A percentile compares a stretch with the other conserved stretches of the same genome.
Conservation (phyloP, 2,329 filamentous ascomycete genomes). For the Canariomyces notabilis region DNA sequence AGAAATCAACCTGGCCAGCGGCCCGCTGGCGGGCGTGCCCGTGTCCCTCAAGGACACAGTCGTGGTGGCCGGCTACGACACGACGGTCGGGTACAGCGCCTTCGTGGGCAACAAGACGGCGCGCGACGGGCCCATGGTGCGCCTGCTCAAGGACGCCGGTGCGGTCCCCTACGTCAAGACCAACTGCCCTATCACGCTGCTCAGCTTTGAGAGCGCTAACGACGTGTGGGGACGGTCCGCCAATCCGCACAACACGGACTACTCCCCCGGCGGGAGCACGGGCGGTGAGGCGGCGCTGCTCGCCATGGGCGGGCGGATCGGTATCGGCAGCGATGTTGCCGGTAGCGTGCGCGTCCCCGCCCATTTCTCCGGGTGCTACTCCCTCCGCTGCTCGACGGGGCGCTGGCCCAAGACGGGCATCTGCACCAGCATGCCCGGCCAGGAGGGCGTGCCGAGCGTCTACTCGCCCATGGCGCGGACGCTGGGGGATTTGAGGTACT, state of each 20-base stretch:
- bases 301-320: slow-evolving; percentile 77
- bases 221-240: slow-evolving; percentile 75
- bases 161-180: slow-evolving; percentile 93
- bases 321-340: slow-evolving; percentile 86
- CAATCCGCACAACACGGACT: slow-evolving; percentile 79
- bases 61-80: slow-evolving; percentile 76
- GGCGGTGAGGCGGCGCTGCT: slow-evolving; percentile 79
- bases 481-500: slow-evolving; percentile 76
- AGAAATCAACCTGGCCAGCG: slow-evolving; percentile 65
- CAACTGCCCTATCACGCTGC: slow-evolving; percentile 77
- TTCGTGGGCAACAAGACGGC: slow-evolving; percentile 62
- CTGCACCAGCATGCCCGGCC: slow-evolving; percentile 83
- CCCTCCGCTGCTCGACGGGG: slow-evolving; percentile 79
- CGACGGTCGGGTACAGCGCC: slow-evolving; percentile 72
- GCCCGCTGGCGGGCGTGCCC: slow-evolving; percentile 81
- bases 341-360: slow-evolving; percentile 83
- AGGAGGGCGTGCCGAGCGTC: slow-evolving; percentile 83
- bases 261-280: slow-evolving; percentile 85
- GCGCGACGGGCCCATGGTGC: slow-evolving; percentile 67
- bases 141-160: slow-evolving; percentile 78
- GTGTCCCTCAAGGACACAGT: slow-evolving; percentile 80
- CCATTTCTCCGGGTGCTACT: slow-evolving; percentile 86
- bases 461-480: slow-evolving; percentile 92
- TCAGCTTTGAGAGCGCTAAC: slow-evolving; percentile 78
- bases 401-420: slow-evolving; percentile 84